Evolutionary conservation across 2,329 filamentous ascomycete genomes (phyloP), one percentile per base, ranked within the genome.

Genomic region (Penicillium olsonii): DNA sequence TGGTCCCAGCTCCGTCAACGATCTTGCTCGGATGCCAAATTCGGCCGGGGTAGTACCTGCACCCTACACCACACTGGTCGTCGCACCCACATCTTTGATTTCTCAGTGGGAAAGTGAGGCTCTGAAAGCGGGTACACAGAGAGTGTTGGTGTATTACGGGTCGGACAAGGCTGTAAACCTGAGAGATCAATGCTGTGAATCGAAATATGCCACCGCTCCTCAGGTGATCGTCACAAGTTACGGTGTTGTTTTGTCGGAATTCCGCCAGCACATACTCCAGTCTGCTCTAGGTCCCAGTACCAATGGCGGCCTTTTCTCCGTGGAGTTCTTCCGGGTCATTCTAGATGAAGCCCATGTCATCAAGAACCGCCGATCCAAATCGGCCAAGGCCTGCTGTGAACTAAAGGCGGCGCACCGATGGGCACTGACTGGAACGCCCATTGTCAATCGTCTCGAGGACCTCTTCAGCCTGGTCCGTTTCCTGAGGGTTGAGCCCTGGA

Each of bases 31-130:
- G 44, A 69, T 90, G 11, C 80, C 82, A 1, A 79, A 78, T 35
- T 79, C 82, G 14, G 69, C 78, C 9, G 74, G 75, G 1, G 74
- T 90, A 3, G 78, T 87, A 39, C 69, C 79, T 45, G 94, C 92
- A 1, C 92, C 91, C 0, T 89, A 87, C 65, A 97, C 94, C 0
- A 99, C 94, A 0, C 76, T 99, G 2, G 92, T 99, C 0, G 82
- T 99, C n/a, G 94, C 94, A 0, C 94, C 94, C 2, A 97, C 96
- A 85, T 97, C 94, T 9, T 77, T 99, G 2, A 79, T 99, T n/a
- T 83, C 92, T 0, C 94, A 99, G 68, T 99, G 94, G 94, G 88
- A 96, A 61, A 95, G 90, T 63, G 94, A 99, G 74, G 90, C 92
- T 0, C 84, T 92, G 60, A 95, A 92, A 63, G 92, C 87, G 10